Evolutionary conservation across 2,329 filamentous ascomycete species (phyloP).

Genomic region (Bipolaris cookei): DNA sequence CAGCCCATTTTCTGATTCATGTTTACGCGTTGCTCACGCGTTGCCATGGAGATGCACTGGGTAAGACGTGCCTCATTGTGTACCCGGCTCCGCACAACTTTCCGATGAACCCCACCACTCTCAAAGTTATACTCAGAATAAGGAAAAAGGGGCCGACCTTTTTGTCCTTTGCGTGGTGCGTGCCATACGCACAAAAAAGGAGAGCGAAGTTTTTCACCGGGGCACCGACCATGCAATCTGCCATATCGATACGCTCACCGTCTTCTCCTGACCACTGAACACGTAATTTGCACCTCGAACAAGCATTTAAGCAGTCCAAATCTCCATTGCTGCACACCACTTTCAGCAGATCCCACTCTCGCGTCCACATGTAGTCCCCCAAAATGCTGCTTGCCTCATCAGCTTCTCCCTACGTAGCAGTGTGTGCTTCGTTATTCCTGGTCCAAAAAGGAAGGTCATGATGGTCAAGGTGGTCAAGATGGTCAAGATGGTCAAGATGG

Average conservation of each 20-base stretch:
- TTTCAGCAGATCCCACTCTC: background rate
- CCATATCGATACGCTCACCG: slow-evolving; percentile 13
- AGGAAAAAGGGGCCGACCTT: slow-evolving; percentile 13
- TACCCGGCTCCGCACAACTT: slow-evolving; percentile 17
- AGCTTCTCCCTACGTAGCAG: no score
- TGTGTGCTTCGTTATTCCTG: background rate
- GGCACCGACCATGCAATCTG: slow-evolving; percentile 18
- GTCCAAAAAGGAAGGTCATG: background rate
- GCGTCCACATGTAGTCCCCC: background rate
- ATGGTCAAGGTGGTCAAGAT: no score
- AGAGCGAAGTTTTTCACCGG: slow-evolving; percentile 11
- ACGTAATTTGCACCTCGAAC: background rate
- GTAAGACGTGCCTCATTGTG: slow-evolving; percentile 17
- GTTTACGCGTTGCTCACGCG: background rate
- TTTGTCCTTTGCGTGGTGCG: slow-evolving; percentile 1
- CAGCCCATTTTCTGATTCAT: slow-evolving; percentile 1
- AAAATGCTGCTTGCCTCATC: no score
- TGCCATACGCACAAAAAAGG: slow-evolving; percentile 2
- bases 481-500: no score
- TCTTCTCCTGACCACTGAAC: slow-evolving; percentile 6
- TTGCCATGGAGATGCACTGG: slow-evolving; percentile 19
- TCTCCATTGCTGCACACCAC: background rate
- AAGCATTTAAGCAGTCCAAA: background rate
- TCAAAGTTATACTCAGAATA: slow-evolving; percentile 3
- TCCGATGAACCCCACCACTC: slow-evolving; percentile 7